Percentiles rank a stretch among this genome's conserved stretches.
These are phyloP conservation scores for Diutina pseudorugosa DNA, from an alignment of 1,139 yeast species.

Conservation along the genomic window DNA sequence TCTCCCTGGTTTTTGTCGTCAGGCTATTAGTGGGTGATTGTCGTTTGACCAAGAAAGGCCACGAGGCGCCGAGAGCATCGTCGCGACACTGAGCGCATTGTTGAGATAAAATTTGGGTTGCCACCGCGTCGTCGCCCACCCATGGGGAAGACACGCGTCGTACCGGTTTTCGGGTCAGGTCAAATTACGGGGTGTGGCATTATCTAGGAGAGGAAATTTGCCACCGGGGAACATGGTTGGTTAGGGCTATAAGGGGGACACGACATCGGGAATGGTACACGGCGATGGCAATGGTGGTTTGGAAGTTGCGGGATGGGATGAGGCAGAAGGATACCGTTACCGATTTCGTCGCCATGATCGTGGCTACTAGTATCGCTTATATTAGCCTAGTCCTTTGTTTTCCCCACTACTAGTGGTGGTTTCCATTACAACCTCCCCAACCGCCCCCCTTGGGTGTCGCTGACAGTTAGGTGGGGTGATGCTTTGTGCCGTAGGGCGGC, in stretches of 20 bases:
- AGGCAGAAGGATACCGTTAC: background rate
- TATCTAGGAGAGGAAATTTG: background rate
- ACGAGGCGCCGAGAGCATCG: background rate
- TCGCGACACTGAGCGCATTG: slow-evolving; percentile 1
- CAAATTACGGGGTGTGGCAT: background rate
- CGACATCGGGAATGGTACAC: too few species aligned
- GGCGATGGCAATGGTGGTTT: too few species aligned
- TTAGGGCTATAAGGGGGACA: too few species aligned
- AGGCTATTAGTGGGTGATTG: too few species aligned
- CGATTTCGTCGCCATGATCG: background rate
- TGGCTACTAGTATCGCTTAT: background rate
- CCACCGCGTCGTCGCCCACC: slow-evolving; percentile 4
- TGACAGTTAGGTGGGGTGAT: background rate
- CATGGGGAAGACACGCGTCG: too few species aligned
- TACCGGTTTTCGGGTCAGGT: background rate
- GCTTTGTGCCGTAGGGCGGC: background rate
- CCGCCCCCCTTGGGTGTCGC: background rate
- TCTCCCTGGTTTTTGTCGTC: too few species aligned
- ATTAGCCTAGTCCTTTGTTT: background rate
- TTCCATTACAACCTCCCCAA: background rate
- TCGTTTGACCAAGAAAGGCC: too few species aligned
- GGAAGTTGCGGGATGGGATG: too few species aligned
- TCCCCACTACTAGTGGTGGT: background rate
- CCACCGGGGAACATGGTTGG: too few species aligned
- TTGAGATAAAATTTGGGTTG: background rate